Conservation (phyloP, 805 yeast genomes). For the Ogataea pignaliae region DNA sequence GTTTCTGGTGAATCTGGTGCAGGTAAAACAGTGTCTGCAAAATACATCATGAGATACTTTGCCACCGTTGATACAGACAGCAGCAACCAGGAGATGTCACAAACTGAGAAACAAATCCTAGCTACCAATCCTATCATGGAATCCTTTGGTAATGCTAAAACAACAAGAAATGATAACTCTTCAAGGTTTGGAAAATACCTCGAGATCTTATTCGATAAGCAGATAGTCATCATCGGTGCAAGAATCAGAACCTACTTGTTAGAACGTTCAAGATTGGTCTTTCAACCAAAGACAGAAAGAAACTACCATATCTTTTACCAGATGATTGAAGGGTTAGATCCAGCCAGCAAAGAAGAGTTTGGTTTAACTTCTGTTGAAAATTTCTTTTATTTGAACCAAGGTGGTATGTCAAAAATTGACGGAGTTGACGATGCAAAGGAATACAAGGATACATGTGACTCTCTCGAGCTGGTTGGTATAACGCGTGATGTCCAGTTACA, state of each 20-base stretch:
- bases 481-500: conserved; percentile 50
- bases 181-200: conserved; percentile 96
- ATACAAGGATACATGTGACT: conserved; percentile 68
- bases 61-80: conserved; percentile 77
- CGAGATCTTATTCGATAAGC: conserved; percentile 78
- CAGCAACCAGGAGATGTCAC: conserved; percentile 64
- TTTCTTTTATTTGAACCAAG: conserved; percentile 83
- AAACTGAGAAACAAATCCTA: conserved; percentile 87
- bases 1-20: conserved; percentile 99
- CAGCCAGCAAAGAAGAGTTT: conserved; percentile 50
- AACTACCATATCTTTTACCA: conserved; percentile 96
- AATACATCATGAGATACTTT: conserved; percentile 94
- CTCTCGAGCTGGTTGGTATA: conserved; percentile 78
- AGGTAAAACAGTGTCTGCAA: conserved; percentile 96
- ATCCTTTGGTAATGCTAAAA: conserved; percentile 97
- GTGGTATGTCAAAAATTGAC: conserved; percentile 64
- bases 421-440: conserved; percentile 83
- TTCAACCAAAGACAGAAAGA: conserved; percentile 87
- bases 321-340: conserved; percentile 66
- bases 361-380: conserved; percentile 63
- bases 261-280: conserved; percentile 91
- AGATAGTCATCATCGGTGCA: conserved; percentile 86
- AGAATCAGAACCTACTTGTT: conserved; percentile 86
- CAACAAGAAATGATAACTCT: conserved; percentile 95
- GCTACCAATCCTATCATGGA: conserved; percentile 98